Percentiles rank a stretch among this genome's conserved stretches.
phyloP scores from a whole-genome alignment of 2,329 filamentous ascomycete genomes.

The Colletotrichum acutatum region DNA sequence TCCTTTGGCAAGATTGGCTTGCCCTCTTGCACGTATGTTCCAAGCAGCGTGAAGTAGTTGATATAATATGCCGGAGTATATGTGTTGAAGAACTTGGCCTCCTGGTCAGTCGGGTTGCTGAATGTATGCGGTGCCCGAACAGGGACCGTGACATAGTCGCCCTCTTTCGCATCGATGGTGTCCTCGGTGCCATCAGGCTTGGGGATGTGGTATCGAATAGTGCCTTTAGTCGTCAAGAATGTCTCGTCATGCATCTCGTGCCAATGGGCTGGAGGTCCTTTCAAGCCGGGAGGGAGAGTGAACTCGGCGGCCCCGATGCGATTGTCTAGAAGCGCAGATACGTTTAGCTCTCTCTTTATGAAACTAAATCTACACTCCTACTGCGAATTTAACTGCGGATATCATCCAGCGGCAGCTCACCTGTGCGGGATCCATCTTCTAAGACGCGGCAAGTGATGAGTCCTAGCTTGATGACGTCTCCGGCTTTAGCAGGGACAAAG shows the following conservation, averaged over 20 bases:
- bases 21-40: not conserved
- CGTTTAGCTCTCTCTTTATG: no score
- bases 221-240: constrained; percentile 1
- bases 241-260: constrained; percentile 9
- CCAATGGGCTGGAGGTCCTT: not conserved
- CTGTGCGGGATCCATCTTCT: no score
- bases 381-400: no score
- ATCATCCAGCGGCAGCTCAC: no score
- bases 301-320: no score
- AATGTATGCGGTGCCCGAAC: constrained; percentile 40
- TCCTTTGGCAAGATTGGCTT: constrained; percentile 3
- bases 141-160: constrained; percentile 34
- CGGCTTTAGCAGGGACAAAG: constrained; percentile 1
- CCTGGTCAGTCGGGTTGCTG: constrained; percentile 40
- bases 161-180: not conserved
- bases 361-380: no score
- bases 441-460: no score
- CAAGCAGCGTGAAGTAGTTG: constrained; percentile 6
- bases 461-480: not conserved
- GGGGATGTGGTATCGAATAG: not conserved
- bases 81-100: constrained; percentile 40
- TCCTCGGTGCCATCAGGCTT: constrained; percentile 9
- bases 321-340: no score
- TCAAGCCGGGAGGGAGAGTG: not conserved
- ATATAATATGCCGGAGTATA: constrained; percentile 39